Conservation (phyloP, 2,329 filamentous ascomycete species). For the Botryotinia narcissicola region DNA sequence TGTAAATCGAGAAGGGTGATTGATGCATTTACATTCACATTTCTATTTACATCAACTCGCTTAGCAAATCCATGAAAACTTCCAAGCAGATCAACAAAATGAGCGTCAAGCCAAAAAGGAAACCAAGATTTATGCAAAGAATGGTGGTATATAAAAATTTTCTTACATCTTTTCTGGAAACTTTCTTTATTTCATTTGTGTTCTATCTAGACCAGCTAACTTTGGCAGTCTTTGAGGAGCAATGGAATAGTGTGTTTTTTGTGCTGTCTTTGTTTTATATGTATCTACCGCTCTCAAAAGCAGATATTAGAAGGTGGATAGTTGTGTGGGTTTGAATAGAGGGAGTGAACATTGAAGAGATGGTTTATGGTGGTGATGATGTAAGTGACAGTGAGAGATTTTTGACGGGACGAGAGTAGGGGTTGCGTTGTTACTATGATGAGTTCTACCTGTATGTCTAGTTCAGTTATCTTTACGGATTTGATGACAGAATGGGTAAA, state of each 20-base stretch:
- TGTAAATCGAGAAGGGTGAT: not conserved
- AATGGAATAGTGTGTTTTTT: accelerated
- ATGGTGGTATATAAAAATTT: no score
- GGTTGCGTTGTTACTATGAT: not conserved
- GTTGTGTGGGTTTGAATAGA: accelerated
- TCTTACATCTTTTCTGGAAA: accelerated
- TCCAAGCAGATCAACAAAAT: not conserved
- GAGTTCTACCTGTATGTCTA: not conserved
- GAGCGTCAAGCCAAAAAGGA: not conserved
- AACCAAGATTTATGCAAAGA: not conserved
- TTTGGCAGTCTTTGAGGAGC: accelerated
- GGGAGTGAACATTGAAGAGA: accelerated
- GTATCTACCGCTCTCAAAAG: accelerated
- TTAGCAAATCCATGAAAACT: accelerated
- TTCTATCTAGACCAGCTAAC: not conserved
- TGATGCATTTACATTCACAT: not conserved
- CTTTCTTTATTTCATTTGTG: not conserved
- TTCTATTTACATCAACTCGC: not conserved
- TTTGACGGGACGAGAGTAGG: accelerated
- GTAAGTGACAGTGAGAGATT: not conserved
- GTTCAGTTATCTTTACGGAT: accelerated
- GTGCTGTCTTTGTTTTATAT: accelerated
- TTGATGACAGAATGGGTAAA: not conserved
- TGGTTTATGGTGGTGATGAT: not conserved
- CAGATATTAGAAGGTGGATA: not conserved